Percentiles rank a stretch among this genome's conserved stretches.
phyloP scores from a whole-genome alignment of 2,329 filamentous ascomycete species.

The Hortaea sp. region DNA sequence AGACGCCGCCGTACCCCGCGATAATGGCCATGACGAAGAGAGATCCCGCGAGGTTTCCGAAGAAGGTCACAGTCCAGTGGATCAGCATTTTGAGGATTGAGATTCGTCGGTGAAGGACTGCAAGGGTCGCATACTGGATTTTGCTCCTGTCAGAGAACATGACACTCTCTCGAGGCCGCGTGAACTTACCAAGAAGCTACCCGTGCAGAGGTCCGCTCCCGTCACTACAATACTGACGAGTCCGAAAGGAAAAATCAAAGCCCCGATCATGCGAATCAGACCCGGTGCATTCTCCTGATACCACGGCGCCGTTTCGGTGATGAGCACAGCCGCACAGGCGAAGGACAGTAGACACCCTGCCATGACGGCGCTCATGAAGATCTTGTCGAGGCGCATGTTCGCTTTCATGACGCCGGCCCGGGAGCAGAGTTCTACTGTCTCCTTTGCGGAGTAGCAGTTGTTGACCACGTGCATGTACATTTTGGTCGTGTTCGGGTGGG shows the following conservation, averaged over 20 bases:
- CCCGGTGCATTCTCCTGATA: slow-evolving; percentile 23
- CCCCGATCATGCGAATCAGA: slow-evolving; percentile 21
- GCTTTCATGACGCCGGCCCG: slow-evolving; percentile 43
- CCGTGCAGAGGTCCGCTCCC: slow-evolving; percentile 23
- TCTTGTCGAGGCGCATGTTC: slow-evolving; percentile 42
- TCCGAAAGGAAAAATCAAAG: slow-evolving; percentile 23
- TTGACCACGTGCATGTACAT: slow-evolving; percentile 4
- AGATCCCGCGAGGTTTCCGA: slow-evolving; percentile 20
- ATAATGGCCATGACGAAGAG: slow-evolving; percentile 21
- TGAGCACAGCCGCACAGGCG: slow-evolving; percentile 36
- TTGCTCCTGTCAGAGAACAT: background rate
- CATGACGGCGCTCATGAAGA: slow-evolving; percentile 40
- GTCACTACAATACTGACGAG: slow-evolving; percentile 23
- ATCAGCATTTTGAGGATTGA: slow-evolving; percentile 12
- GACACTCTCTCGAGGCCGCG: background rate
- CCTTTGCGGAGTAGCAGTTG: slow-evolving; percentile 10
- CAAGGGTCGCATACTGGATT: slow-evolving; percentile 12
- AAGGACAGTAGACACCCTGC: slow-evolving; percentile 44
- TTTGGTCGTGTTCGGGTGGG: background rate
- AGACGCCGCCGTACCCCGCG: slow-evolving; percentile 20
- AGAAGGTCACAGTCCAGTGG: slow-evolving; percentile 17
- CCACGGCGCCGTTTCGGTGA: slow-evolving; percentile 18
- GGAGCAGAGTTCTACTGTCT: slow-evolving; percentile 43
- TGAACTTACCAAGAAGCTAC: slow-evolving; percentile 18
- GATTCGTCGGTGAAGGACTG: slow-evolving; percentile 29